Conservation (phyloP, 1,284 basidiomycete genomes). For the Ganoderma meredithae region DNA sequence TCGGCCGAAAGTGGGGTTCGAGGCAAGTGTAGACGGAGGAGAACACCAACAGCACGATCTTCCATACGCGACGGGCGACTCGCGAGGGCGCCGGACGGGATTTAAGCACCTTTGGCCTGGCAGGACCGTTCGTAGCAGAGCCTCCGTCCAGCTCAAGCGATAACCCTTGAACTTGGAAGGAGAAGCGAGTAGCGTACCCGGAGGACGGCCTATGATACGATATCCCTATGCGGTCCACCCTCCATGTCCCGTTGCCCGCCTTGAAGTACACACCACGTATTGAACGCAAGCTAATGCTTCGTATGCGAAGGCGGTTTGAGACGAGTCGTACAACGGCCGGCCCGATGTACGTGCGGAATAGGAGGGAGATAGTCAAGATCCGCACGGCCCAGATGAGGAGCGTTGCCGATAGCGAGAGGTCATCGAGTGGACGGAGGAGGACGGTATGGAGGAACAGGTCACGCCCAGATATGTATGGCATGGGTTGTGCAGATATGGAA, state of each 20-base stretch:
- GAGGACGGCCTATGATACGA: slow-evolving; percentile 56
- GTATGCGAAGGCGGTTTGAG: slow-evolving; percentile 68
- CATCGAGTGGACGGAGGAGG: slow-evolving; percentile 33
- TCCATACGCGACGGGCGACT: slow-evolving; percentile 58
- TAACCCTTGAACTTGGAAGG: slow-evolving; percentile 67
- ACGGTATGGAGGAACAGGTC: slow-evolving; percentile 38
- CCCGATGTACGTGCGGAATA: slow-evolving; percentile 68
- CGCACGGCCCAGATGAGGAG: slow-evolving; percentile 56
- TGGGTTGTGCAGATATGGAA: slow-evolving; percentile 8
- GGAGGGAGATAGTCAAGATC: slow-evolving; percentile 57
- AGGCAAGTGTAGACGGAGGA: slow-evolving; percentile 50
- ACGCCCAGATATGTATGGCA: slow-evolving; percentile 12
- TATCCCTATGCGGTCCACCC: slow-evolving; percentile 72
- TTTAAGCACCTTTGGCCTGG: slow-evolving; percentile 15
- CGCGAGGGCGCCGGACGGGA: slow-evolving; percentile 51
- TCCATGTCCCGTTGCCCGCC: slow-evolving; percentile 58
- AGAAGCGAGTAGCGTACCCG: slow-evolving; percentile 57
- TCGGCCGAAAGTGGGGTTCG: slow-evolving; percentile 68
- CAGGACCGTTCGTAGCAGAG: slow-evolving; percentile 8
- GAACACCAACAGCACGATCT: slow-evolving; percentile 43
- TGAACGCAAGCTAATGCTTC: slow-evolving; percentile 77
- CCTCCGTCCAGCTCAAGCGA: slow-evolving; percentile 54
- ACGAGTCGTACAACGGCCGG: slow-evolving; percentile 66
- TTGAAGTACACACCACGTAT: slow-evolving; percentile 77
- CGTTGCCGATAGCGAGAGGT: slow-evolving; percentile 46